Percentiles rank a stretch among this genome's conserved stretches.
phyloP scores from a whole-genome alignment of 2,329 filamentous ascomycete genomes.

The Xylariomycetidae sp. region DNA sequence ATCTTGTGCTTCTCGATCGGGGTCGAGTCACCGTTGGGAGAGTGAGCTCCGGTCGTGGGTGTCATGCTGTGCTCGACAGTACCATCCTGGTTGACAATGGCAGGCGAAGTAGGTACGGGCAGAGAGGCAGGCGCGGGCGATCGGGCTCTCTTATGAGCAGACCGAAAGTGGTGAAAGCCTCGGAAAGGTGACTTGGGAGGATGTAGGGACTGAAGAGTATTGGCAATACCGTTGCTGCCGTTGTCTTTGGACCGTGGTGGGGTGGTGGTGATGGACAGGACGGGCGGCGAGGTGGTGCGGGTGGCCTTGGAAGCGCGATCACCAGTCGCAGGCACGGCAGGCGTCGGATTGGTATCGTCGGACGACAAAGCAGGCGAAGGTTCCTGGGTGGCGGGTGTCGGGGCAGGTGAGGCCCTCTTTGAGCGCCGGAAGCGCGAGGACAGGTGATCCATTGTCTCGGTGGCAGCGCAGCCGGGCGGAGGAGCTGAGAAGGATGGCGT shows the following conservation, averaged over 20 bases:
- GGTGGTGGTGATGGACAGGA: conserved; percentile 22
- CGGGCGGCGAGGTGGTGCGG: conserved; percentile 13
- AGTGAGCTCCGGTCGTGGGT: conserved; percentile 8
- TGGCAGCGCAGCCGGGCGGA: too few relatives aligned
- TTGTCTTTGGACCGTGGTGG: conserved; percentile 18
- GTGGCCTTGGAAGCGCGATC: not conserved
- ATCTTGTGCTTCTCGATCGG: conserved; percentile 22
- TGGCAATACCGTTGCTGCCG: conserved; percentile 6
- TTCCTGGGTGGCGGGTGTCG: conserved; percentile 3
- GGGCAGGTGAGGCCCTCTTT: conserved; percentile 12
- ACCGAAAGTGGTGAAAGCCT: conserved; percentile 35
- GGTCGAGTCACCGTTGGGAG: conserved; percentile 19
- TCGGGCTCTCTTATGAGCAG: conserved; percentile 41
- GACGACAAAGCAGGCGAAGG: conserved; percentile 9
- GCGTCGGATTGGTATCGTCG: conserved; percentile 8
- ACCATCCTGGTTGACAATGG: conserved; percentile 32
- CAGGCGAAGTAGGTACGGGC: conserved; percentile 16
- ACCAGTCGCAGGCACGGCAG: not conserved
- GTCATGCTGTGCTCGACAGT: conserved; percentile 19
- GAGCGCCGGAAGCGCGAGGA: conserved; percentile 23
- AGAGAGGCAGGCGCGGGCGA: conserved; percentile 29
- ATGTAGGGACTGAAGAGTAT: too few relatives aligned
- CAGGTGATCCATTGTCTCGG: conserved; percentile 22
- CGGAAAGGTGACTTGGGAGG: conserved; percentile 33
- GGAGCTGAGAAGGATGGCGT: not conserved